Conservation (phyloP, 306 rosid genomes). For the Prunus fruticosa region DNA sequence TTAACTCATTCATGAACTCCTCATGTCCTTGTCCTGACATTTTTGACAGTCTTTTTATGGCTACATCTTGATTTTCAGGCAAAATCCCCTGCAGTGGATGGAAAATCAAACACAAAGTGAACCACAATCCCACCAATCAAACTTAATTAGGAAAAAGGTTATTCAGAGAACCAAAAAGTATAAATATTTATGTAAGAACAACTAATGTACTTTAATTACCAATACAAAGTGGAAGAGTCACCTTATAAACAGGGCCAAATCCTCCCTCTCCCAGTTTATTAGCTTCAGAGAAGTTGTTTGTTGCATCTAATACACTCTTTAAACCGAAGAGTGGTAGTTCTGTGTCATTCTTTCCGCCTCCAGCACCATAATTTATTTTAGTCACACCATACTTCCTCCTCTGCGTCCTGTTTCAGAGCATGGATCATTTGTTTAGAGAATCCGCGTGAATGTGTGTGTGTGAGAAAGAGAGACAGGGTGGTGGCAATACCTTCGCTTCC, state of each 20-base stretch:
- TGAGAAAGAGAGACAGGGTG: background rate
- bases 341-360: conserved; percentile 23
- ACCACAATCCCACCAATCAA: background rate
- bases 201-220: too few species aligned
- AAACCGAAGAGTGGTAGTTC: conserved; percentile 39
- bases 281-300: conserved; percentile 40
- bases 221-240: background rate
- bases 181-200: too few species aligned
- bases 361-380: conserved; percentile 16
- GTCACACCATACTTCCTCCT: background rate
- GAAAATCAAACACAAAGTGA: background rate
- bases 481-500: background rate
- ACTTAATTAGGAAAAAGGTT: background rate
- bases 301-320: conserved; percentile 28
- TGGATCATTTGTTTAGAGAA: background rate
- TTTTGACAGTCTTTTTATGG: too few species aligned
- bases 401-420: background rate
- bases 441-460: background rate
- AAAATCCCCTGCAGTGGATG: conserved; percentile 27
- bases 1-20: too few species aligned
- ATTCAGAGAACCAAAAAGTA: background rate
- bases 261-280: conserved; percentile 62
- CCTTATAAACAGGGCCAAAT: conserved; percentile 61
- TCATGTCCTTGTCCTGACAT: too few species aligned
- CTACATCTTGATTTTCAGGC: conserved; percentile 10